Conservation (phyloP, 2,329 filamentous ascomycete species). For the Sporothrix sp. region DNA sequence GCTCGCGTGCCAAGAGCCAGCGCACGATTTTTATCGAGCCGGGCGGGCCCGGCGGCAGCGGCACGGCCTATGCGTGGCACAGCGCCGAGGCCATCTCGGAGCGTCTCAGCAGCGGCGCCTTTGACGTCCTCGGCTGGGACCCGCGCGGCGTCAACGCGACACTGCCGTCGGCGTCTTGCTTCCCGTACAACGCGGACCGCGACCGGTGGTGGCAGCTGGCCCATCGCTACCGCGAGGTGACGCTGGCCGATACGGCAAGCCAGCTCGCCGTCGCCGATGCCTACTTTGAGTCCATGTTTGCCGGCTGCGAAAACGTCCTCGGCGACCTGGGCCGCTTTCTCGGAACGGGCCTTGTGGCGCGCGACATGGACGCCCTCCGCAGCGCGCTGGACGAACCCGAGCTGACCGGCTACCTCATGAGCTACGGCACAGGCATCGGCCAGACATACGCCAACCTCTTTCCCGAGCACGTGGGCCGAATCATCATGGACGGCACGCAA, state of each 20-base stretch:
- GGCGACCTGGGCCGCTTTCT: slow-evolving; percentile 39
- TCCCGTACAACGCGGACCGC: slow-evolving; percentile 34
- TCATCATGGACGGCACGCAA: slow-evolving; percentile 41
- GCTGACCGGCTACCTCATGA: slow-evolving; percentile 39
- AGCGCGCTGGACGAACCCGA: slow-evolving; percentile 36
- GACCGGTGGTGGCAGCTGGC: slow-evolving; percentile 37
- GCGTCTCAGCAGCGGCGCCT: slow-evolving; percentile 33
- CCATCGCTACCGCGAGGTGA: slow-evolving; percentile 30
- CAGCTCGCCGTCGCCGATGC: slow-evolving; percentile 36
- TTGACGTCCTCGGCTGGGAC: slow-evolving; percentile 44
- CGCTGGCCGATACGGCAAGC: slow-evolving; percentile 21
- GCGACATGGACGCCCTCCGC: slow-evolving; percentile 40
- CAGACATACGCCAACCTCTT: slow-evolving; percentile 44
- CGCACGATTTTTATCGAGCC: slow-evolving; percentile 42
- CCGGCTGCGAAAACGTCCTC: slow-evolving; percentile 32
- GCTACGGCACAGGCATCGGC: slow-evolving; percentile 43
- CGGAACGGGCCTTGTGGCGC: slow-evolving; percentile 36
- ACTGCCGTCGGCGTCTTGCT: slow-evolving; percentile 37
- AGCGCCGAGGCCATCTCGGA: slow-evolving; percentile 28
- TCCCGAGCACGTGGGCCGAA: slow-evolving; percentile 35
- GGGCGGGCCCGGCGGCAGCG: slow-evolving; percentile 39
- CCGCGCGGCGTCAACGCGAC: slow-evolving; percentile 43
- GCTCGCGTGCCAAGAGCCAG: slow-evolving; percentile 30
- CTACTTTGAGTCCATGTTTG: slow-evolving; percentile 36
- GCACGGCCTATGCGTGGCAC: slow-evolving; percentile 33